phyloP scores from a whole-genome alignment of 1,284 basidiomycete species.

The Ustilago shanxiensis region DNA sequence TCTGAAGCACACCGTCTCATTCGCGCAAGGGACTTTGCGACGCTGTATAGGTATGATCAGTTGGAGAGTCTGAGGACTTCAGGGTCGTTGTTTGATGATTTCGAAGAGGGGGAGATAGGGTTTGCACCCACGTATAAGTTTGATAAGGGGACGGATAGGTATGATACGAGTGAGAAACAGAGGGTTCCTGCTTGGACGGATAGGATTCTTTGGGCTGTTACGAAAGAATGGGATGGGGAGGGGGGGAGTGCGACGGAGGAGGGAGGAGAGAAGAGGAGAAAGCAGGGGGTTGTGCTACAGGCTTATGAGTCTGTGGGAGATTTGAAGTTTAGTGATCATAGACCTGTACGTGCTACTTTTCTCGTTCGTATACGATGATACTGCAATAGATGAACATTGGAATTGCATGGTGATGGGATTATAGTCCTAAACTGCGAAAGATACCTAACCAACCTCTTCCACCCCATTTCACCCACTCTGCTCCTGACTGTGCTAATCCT shows the following conservation, averaged over 20 bases:
- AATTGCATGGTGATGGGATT: neutral
- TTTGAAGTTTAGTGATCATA: constrained; percentile 52
- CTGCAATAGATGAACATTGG: neutral
- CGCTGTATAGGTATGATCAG: constrained; percentile 81
- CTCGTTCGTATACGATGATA: constrained; percentile 28
- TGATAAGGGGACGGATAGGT: constrained; percentile 80
- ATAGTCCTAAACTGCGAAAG: constrained; percentile 33
- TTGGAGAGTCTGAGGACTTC: constrained; percentile 40
- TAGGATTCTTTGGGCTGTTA: constrained; percentile 76
- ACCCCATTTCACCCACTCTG: constrained; percentile 42
- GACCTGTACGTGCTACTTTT: constrained; percentile 46
- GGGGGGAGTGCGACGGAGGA: neutral
- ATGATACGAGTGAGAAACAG: constrained; percentile 95
- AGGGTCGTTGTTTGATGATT: constrained; percentile 79
- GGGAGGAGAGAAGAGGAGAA: constrained; percentile 4
- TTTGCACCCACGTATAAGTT: constrained; percentile 93
- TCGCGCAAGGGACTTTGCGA: constrained; percentile 38
- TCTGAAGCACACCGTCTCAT: constrained; percentile 77
- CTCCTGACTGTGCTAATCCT: neutral
- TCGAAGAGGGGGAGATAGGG: constrained; percentile 85
- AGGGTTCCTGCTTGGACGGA: constrained; percentile 92
- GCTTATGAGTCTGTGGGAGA: constrained; percentile 32
- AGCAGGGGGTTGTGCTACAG: constrained; percentile 35
- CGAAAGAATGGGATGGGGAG: constrained; percentile 37
- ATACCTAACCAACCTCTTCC: constrained; percentile 46